A percentile compares a stretch with the other conserved stretches of the same genome.
These are phyloP conservation scores for Carex scoparia DNA, from an alignment of 176 grass and related monocot genomes.

Conservation along the genomic window DNA sequence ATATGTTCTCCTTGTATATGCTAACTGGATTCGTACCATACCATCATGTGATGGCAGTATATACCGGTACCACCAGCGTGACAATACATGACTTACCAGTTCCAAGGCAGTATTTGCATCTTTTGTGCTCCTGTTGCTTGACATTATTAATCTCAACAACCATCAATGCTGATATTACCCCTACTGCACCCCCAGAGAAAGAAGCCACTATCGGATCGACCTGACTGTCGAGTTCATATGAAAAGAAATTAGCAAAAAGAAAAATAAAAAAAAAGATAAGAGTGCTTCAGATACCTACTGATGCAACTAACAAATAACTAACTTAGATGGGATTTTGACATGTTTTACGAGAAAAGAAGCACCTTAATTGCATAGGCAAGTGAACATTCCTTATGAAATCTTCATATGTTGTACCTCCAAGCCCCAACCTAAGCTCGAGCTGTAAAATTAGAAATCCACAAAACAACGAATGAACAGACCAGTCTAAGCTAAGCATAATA, in stretches of 20 bases:
- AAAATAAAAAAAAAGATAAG: neutral
- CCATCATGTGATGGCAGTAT: neutral
- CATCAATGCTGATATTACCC: slow-evolving; percentile 97
- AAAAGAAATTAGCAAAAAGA: neutral
- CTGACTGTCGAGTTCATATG: slow-evolving; percentile 34
- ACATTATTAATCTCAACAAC: slow-evolving; percentile 99
- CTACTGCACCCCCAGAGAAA: slow-evolving; percentile 93
- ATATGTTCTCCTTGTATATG: neutral
- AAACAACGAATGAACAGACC: neutral
- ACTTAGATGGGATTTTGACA: neutral
- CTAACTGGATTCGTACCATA: neutral
- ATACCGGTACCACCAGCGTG: neutral
- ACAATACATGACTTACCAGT: slow-evolving; percentile 49
- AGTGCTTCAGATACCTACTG: neutral
- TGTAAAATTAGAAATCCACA: slow-evolving; percentile 30
- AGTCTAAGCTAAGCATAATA: neutral
- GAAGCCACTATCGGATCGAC: slow-evolving; percentile 99
- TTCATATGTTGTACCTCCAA: slow-evolving; percentile 90
- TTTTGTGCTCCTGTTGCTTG: slow-evolving; percentile 93
- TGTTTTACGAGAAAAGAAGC: slow-evolving; percentile 1
- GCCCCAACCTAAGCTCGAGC: slow-evolving; percentile 95
- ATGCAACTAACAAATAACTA: neutral
- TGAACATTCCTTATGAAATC: slow-evolving; percentile 83
- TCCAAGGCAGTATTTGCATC: slow-evolving; percentile 99
- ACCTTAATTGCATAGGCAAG: slow-evolving; percentile 98